Conservation (phyloP, 805 yeast species). For the Lachancea meyersii region DNA sequence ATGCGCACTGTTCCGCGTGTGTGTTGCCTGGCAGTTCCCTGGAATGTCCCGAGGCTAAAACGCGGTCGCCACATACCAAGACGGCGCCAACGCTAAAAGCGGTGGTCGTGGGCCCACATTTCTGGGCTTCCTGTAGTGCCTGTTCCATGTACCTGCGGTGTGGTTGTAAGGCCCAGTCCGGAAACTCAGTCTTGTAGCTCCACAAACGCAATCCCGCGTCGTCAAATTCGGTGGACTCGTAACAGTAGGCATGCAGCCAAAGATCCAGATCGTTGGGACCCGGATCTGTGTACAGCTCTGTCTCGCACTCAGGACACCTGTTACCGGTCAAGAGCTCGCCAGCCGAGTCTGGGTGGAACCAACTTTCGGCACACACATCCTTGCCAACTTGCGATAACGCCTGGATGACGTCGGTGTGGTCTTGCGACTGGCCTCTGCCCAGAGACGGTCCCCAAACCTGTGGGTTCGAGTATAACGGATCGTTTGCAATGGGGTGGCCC, state of each 20-base stretch:
- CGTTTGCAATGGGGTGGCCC: constrained; percentile 90
- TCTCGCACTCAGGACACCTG: constrained; percentile 58
- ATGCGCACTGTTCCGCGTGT: constrained; percentile 94
- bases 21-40: constrained; percentile 92
- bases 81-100: constrained; percentile 96
- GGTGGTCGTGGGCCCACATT: constrained; percentile 74
- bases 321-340: constrained; percentile 66
- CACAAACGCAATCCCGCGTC: constrained; percentile 40
- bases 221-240: constrained; percentile 46
- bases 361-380: constrained; percentile 56
- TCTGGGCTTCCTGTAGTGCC: constrained; percentile 72
- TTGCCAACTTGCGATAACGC: constrained; percentile 66
- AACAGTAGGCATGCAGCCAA: constrained; percentile 87
- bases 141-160: constrained; percentile 59
- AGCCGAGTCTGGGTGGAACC: constrained; percentile 49
- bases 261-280: constrained; percentile 79
- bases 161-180: constrained; percentile 71
- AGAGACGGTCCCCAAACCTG: constrained; percentile 72
- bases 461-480: constrained; percentile 79
- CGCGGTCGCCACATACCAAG: constrained; percentile 52
- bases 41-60: constrained; percentile 80
- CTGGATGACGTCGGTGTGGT: constrained; percentile 41
- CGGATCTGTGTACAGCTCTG: constrained; percentile 78
- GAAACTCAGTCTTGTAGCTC: constrained; percentile 70
- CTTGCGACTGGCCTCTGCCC: constrained; percentile 56